Conservation (phyloP, 345 rosid genomes). For the Lepidium didymum region DNA sequence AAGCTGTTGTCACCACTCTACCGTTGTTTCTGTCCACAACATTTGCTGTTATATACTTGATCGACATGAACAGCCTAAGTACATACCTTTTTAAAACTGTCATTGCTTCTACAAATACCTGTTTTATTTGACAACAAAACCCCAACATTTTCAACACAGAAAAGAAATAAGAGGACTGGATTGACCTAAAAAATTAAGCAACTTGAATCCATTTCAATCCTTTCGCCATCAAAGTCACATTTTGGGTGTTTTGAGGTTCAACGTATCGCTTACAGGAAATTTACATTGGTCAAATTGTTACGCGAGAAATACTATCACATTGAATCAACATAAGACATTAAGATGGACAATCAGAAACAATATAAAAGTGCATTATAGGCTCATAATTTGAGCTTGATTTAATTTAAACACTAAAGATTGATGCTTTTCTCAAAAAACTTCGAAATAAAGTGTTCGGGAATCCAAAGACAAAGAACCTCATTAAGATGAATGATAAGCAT, state of each 20-base stretch:
- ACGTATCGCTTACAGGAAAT: no score
- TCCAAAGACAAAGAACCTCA: background rate
- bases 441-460: background rate
- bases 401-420: no score
- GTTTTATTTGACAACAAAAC: background rate
- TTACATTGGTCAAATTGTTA: no score
- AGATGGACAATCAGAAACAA: no score
- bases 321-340: no score
- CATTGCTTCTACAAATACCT: slow-evolving; percentile 31
- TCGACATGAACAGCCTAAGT: slow-evolving; percentile 57
- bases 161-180: background rate
- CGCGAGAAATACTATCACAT: no score
- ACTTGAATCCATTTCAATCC: background rate
- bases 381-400: no score
- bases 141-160: background rate
- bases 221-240: background rate
- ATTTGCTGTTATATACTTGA: slow-evolving; percentile 74
- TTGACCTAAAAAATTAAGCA: background rate
- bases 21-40: slow-evolving; percentile 83
- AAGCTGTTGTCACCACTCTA: slow-evolving; percentile 59
- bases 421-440: no score
- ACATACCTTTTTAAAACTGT: slow-evolving; percentile 60
- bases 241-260: no score
- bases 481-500: background rate
- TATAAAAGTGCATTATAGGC: no score